Base-by-base conservation (phyloP, 2,329 filamentous ascomycete species). In the Aspergillus sp. region DNA sequence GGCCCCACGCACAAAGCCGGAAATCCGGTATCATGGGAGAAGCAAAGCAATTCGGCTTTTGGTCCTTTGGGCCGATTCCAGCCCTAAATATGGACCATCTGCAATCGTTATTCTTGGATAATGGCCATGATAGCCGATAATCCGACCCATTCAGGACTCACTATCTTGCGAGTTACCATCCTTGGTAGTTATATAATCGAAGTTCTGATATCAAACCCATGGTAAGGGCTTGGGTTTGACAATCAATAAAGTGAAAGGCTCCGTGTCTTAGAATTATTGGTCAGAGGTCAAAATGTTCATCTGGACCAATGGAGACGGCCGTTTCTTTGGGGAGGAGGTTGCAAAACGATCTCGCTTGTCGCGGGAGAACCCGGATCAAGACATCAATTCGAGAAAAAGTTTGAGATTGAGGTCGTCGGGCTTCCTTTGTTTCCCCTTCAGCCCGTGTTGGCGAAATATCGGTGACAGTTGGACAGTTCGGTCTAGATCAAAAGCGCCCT, bases 1-100 rank as follows among this genome's bases (percentile, higher is more conserved):
- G 54, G 46, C 48, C 58, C 43, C 43, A 47, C 58, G 51, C 54
- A 61, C 58, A 60, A 57, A 43, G 24, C 33, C 40, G 43, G 3
- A 57, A 57, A 33, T 11, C 39, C 40, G 43, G 3, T 31, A 31
- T 43, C 8, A n/a, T 37, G 35, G 35, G 15, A 35, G n/a, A 24
- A 46, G 23, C 27, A 39, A 39, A 19, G 21, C 14, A 39, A 33
- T 23, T 27, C 37, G 19, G 35, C 35, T 37, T 37, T 37, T 37
- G 35, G 19, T 5, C 35, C 15, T 37, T 37, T 37, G 35, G 9
- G 35, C 15, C 35, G 6, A n/a, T 15, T 37, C 35, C 12, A 37
- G 35, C 35, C 35, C 35, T 37, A 15, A 37, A 37, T 37, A 37
- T 37, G 35, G 35, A n/a, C 35, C 35, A n/a, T 37, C 44, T 37